Conservation (phyloP, 176 grass and related monocot species). For the barley (Hordeum vulgare) region MorexV3_pseudomolecules_assembly NC_058522.1:504099313-504099812, state of each 20-base stretch:
- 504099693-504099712: neutral
- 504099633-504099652: neutral
- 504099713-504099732: neutral
- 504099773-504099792: neutral
- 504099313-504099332: too few species aligned
- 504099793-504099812: neutral
- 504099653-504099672: neutral
- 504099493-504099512: neutral
- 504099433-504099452: too few species aligned
- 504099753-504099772: neutral
- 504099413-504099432: too few species aligned
- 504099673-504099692: neutral
- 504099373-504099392: too few species aligned
- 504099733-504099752: neutral
- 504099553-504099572: neutral
- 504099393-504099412: too few species aligned
- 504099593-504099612: neutral
- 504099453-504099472: too few species aligned
- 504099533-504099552: neutral
- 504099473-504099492: too few species aligned
- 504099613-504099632: neutral
- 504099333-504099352: too few species aligned
- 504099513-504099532: neutral
- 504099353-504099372: too few species aligned
- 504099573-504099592: neutral